phyloP scores from a whole-genome alignment of 352 stramenopile genomes.

The Phytophthora crassamura region DNA sequence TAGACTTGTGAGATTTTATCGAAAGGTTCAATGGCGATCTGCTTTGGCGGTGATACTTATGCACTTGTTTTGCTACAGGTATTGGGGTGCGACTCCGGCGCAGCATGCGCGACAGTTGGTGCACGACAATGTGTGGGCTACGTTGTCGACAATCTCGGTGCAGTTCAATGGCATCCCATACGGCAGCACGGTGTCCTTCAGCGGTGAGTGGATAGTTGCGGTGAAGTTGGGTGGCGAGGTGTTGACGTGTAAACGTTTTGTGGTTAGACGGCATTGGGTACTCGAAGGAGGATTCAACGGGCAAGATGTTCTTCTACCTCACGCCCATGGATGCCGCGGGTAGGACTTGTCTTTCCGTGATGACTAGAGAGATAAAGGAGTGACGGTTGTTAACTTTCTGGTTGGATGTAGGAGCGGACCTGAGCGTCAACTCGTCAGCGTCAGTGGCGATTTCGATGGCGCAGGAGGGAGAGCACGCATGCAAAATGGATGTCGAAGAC shows the following conservation, averaged over 20 bases:
- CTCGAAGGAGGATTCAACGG: constrained; percentile 54
- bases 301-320: constrained; percentile 80
- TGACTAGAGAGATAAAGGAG: no score
- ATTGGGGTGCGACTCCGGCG: constrained; percentile 31
- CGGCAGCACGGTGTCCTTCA: no score
- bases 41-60: constrained; percentile 1
- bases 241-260: neutral
- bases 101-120: constrained; percentile 69
- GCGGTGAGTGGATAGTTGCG: neutral
- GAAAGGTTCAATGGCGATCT: no score
- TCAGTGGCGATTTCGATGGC: constrained; percentile 69
- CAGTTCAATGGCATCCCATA: constrained; percentile 59
- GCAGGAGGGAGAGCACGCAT: constrained; percentile 53
- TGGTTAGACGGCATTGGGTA: constrained; percentile 63
- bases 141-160: constrained; percentile 66
- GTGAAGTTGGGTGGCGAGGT: neutral
- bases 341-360: no score
- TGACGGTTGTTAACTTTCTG: no score
- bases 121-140: constrained; percentile 70
- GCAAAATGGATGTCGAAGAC: constrained; percentile 75
- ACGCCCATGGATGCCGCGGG: no score
- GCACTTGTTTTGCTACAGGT: constrained; percentile 11
- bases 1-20: constrained; percentile 21
- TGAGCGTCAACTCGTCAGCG: constrained; percentile 59
- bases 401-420: constrained; percentile 51